phyloP scores from a whole-genome alignment of 148 eudicot species.

The Rhododendron henanense region DNA sequence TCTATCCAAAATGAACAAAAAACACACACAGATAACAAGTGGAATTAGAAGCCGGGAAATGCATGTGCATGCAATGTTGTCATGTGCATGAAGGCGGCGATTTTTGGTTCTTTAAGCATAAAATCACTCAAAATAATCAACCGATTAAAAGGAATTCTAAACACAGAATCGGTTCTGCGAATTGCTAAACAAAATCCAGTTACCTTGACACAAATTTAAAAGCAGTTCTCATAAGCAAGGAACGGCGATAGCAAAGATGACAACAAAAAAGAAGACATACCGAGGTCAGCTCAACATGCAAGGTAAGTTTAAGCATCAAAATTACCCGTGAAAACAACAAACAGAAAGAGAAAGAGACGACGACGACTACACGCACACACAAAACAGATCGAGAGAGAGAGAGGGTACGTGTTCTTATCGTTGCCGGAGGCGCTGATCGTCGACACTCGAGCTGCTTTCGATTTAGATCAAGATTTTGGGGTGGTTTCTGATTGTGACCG shows the following conservation, averaged over 20 bases:
- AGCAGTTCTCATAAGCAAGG: neutral
- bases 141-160: neutral
- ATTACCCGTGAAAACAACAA: neutral
- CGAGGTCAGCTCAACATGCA: neutral
- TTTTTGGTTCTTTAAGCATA: neutral
- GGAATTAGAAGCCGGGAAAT: neutral
- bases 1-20: neutral
- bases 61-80: neutral
- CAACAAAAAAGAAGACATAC: neutral
- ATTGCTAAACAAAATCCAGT: neutral
- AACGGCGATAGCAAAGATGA: neutral
- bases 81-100: neutral
- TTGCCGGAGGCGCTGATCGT: neutral
- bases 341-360: too few relatives aligned
- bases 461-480: neutral
- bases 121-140: neutral
- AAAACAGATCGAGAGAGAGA: neutral
- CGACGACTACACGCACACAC: too few relatives aligned
- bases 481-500: neutral
- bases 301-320: neutral
- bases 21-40: neutral
- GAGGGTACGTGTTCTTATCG: neutral
- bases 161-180: neutral
- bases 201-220: neutral
- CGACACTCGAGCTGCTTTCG: neutral